Conservation (phyloP, 1,284 basidiomycete species). For the Jaminaea rosea region DNA sequence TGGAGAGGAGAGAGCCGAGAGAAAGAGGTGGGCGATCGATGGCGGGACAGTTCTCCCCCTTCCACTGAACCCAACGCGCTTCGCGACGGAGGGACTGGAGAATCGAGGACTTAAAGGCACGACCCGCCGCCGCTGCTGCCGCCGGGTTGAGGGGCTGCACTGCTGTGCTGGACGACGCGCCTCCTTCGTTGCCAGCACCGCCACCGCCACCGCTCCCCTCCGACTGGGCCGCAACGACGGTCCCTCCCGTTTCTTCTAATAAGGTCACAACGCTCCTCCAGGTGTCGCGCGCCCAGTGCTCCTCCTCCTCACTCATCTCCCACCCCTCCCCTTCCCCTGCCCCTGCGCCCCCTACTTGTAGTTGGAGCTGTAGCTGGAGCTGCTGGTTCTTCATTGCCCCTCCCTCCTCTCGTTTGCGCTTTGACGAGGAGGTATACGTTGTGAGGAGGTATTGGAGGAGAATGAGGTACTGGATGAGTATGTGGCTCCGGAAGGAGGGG, state of each 20-base stretch:
- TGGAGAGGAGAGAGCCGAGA: slow-evolving; percentile 8
- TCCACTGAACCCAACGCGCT: slow-evolving; percentile 40
- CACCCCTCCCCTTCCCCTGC: not conserved
- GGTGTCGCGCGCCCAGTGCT: slow-evolving; percentile 27
- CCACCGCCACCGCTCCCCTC: too few species aligned
- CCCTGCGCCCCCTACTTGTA: slow-evolving; percentile 21
- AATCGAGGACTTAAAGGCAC: slow-evolving; percentile 25
- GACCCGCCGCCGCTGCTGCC: slow-evolving; percentile 9
- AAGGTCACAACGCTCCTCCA: slow-evolving; percentile 28
- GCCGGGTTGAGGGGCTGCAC: too few species aligned
- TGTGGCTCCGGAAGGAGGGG: slow-evolving; percentile 78
- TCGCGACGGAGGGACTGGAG: slow-evolving; percentile 29
- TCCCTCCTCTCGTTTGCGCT: slow-evolving; percentile 58
- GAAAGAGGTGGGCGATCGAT: slow-evolving; percentile 30
- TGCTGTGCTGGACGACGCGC: too few species aligned
- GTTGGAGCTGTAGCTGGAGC: slow-evolving; percentile 20
- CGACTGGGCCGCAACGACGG: too few species aligned
- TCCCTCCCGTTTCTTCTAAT: not conserved
- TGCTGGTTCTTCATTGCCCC: slow-evolving; percentile 42
- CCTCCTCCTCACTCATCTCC: not conserved
- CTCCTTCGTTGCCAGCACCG: too few species aligned
- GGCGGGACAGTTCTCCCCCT: slow-evolving; percentile 34
- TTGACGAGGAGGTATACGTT: too few species aligned
- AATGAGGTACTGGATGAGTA: slow-evolving; percentile 75
- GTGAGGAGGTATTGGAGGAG: slow-evolving; percentile 68